Evolutionary conservation across 306 rosid genomes (phyloP), one percentile per base, ranked within the genome.

Genomic region (Vicia villosa): DNA sequence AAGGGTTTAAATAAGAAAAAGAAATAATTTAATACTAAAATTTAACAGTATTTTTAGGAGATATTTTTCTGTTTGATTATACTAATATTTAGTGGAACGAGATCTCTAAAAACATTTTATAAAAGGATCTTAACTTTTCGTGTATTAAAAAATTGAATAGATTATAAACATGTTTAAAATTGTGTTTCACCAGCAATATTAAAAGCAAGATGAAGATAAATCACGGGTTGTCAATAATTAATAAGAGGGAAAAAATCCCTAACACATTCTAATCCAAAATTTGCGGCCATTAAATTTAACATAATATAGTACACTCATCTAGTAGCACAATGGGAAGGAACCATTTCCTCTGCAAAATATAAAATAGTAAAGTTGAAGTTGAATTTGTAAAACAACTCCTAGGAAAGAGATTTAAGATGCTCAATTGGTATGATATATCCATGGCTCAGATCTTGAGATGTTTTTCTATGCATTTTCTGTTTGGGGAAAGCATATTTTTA

Each of bases 391-490:
- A 60, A 34, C 5, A 20, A 71, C 5, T 19, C 10, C 19, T 72
- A 34, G 34, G 16, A 12, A 26, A 38, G 55, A 24, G 34, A 73
- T 38, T n/a, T 3, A 11, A 10, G 65, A 28, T 41, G 37, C 57
- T 40, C 16, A 13, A 0, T 24, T 52, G 36, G 26, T 15, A 5
- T 24, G 6, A 34, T 50, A 50, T 73, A n/a, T n/a, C n/a, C 42
- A 63, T 52, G 58, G 73, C 73, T 74, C 79, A 50, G 36, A 74
- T 74, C 67, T 66, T 74, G 8, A 66, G 63, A 63, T 10, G 37
- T 6, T 32, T n/a, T 49, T 36, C 3, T 6, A 16, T 16, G 10
- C 1, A 8, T 52, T 10, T 21, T 21, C 38, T 34, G n/a, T n/a
- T 21, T 49, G 26, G 6, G 4, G 14, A 43, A 2, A 1, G 14